A percentile compares a stretch with the other conserved stretches of the same genome.
These are phyloP conservation scores for Metschnikowia kunwiensis DNA, from an alignment of 805 yeast species.

Conservation along the genomic window DNA sequence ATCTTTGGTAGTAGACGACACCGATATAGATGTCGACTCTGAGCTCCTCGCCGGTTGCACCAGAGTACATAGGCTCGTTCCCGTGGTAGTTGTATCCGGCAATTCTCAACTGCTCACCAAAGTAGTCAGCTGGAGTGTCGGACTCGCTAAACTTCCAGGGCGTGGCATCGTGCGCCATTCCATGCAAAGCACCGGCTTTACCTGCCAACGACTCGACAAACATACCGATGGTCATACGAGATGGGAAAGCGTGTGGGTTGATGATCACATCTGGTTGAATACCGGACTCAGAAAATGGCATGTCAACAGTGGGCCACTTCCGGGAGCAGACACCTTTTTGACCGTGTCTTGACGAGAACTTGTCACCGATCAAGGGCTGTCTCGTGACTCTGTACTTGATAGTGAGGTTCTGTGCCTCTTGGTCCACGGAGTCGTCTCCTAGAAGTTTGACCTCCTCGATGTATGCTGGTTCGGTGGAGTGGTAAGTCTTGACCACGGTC, in stretches of 20 bases:
- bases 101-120: constrained; percentile 83
- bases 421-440: constrained; percentile 73
- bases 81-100: constrained; percentile 98
- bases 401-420: constrained; percentile 79
- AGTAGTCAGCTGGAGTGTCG: constrained; percentile 96
- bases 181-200: constrained; percentile 96
- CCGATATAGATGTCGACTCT: constrained; percentile 96
- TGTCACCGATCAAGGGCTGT: constrained; percentile 94
- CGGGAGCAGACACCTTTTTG: constrained; percentile 98
- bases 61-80: constrained; percentile 98
- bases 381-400: constrained; percentile 90
- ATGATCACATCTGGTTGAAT: constrained; percentile 97
- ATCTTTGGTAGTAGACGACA: constrained; percentile 94
- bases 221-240: constrained; percentile 99
- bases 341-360: constrained; percentile 96
- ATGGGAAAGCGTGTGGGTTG: constrained; percentile 99
- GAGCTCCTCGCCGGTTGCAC: constrained; percentile 96
- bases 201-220: constrained; percentile 98
- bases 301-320: constrained; percentile 94
- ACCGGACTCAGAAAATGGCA: constrained; percentile 96
- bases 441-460: constrained; percentile 92
- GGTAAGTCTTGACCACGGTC: constrained; percentile 89
- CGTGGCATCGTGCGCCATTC: constrained; percentile 94
- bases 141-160: constrained; percentile 92
- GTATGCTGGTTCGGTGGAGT: constrained; percentile 90